These are phyloP conservation scores for Fragaria nilgerrensis DNA, from an alignment of 306 rosid genomes.

Conservation along the genomic window DNA sequence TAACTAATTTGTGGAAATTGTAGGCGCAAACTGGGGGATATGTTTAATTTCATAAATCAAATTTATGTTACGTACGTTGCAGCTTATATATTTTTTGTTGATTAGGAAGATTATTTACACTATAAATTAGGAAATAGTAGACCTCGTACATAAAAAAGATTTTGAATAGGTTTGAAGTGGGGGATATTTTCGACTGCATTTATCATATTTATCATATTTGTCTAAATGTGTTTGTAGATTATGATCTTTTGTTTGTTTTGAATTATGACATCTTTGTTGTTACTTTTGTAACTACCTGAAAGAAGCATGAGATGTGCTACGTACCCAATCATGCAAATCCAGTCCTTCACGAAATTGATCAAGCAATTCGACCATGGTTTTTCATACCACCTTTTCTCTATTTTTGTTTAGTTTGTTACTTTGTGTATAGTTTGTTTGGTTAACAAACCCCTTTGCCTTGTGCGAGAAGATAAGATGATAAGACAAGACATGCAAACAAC, in stretches of 20 bases:
- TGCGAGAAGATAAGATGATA: constrained; percentile 7
- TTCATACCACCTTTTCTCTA: not conserved
- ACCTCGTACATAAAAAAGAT: no score
- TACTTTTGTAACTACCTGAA: not conserved
- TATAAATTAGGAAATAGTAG: no score
- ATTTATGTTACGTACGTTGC: no score
- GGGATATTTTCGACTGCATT: not conserved
- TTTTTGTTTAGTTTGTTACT: not conserved
- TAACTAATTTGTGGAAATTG: not conserved
- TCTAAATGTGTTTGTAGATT: not conserved
- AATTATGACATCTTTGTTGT: not conserved
- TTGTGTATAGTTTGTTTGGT: not conserved
- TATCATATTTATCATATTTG: not conserved
- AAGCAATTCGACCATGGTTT: not conserved
- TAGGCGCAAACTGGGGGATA: not conserved
- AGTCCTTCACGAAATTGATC: not conserved
- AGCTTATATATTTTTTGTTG: not conserved
- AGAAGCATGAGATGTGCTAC: not conserved
- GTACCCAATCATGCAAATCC: not conserved
- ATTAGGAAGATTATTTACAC: not conserved
- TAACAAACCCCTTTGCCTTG: not conserved
- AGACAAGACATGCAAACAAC: not conserved
- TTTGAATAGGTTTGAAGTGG: no score
- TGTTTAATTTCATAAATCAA: not conserved
- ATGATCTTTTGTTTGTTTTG: not conserved